Conservation (phyloP, 305 asterid genomes). For the Fraxinus nigra region DNA sequence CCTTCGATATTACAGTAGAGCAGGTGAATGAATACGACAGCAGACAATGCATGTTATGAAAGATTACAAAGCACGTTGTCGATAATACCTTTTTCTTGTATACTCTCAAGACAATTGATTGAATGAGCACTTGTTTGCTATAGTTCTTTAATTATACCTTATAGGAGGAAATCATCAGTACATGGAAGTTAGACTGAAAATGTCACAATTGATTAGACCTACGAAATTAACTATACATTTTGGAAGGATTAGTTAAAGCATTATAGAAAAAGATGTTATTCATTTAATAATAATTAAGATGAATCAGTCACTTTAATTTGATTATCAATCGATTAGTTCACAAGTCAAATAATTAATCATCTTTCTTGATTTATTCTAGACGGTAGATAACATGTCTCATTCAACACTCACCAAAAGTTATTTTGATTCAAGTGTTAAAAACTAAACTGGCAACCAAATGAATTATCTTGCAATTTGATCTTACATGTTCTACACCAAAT, state of each 20-base stretch:
- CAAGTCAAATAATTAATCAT: background rate
- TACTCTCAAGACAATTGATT: background rate
- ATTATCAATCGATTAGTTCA: background rate
- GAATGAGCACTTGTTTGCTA: background rate
- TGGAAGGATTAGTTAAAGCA: background rate
- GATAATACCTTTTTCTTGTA: background rate
- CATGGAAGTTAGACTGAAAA: background rate
- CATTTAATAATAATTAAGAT: background rate
- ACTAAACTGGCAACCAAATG: background rate
- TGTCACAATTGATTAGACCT: background rate
- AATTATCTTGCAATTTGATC: background rate
- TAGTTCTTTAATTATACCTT: background rate
- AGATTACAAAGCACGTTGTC: background rate
- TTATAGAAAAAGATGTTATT: background rate
- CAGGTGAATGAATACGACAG: background rate
- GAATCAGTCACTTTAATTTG: background rate
- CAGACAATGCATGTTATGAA: background rate
- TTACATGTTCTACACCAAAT: background rate
- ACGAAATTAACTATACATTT: background rate
- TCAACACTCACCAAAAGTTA: background rate
- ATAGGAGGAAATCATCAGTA: background rate
- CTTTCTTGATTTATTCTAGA: background rate
- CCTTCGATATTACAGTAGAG: background rate
- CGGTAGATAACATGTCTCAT: conserved; percentile 2
- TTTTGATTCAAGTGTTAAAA: no score